Base-by-base conservation (phyloP, 2,329 filamentous ascomycete genomes). In the Penicillium psychrosexuale region DNA sequence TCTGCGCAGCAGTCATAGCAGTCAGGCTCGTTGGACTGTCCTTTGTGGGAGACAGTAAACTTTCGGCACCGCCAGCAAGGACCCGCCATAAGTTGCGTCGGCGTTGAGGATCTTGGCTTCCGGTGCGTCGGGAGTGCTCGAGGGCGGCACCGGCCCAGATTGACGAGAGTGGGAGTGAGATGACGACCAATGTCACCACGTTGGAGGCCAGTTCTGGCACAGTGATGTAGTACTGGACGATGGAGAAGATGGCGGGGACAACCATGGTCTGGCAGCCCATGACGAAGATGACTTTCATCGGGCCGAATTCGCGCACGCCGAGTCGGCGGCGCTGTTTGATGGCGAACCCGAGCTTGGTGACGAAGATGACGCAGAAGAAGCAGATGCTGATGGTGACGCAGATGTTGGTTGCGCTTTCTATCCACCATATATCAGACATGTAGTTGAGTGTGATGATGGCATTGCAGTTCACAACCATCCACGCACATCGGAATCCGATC, bases 211-310 rank as follows among this genome's bases (percentile, higher is more conserved):
- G 72, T 60, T 85, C 80, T 4, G 80, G 78, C 48, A 82, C 75
- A 4, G 66, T 56, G 22, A 77, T 62, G 54, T 74, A 72, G 69
- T 82, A 86, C 60, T 85, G 79, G 17, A 87, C 65, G 45, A 82
- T 75, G 1, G 82, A 80, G 68, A 88, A 84, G 58, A 87, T 75
- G 24, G 82, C 85, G 66, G 86, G 86, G 58, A 88, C 75, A 33
- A 85, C 66, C 77, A 89, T 78, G 1, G 85, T 87, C 71, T 87
- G 85, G 58, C 82, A 84, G 45, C 84, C 82, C 80, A 87, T 86
- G 63, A 87, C 80, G 67, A 86, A 86, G 57, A 88, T 82, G 53
- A 86, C 80, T 62, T 86, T 83, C 78, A 88, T 84, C 1, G 84
- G 82, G 9, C 84, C 83, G 64, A 86, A 87, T 51, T 83, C 79